phyloP scores from a whole-genome alignment of 192 early-diverging fungal species.

The Chytriomyces confervae region DNA sequence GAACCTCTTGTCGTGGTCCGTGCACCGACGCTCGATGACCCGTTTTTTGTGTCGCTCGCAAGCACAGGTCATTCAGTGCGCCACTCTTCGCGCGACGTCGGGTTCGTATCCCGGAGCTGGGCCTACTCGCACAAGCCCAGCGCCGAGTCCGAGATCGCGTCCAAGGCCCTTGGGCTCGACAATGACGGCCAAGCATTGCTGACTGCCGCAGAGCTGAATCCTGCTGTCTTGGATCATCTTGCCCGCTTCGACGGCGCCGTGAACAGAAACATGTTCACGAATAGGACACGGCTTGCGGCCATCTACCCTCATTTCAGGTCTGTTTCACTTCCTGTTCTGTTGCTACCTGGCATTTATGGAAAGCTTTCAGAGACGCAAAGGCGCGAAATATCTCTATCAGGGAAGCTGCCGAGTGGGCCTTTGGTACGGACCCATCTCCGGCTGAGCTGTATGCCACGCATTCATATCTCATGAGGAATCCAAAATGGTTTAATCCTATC shows the following conservation, averaged over 20 bases:
- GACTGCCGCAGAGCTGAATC: constrained; percentile 24
- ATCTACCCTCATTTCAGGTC: constrained; percentile 28
- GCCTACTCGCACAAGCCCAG: background rate
- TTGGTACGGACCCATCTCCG: constrained; percentile 29
- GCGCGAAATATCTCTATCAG: constrained; percentile 33
- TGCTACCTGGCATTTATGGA: too few species aligned
- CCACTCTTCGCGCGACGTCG: constrained; percentile 2
- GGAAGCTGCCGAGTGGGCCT: constrained; percentile 35
- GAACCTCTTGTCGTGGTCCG: constrained; percentile 16
- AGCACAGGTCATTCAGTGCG: constrained; percentile 16
- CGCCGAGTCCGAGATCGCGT: background rate
- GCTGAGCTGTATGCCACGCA: constrained; percentile 50
- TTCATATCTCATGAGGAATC: constrained; percentile 32
- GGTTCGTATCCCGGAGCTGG: constrained; percentile 13
- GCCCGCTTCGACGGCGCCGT: constrained; percentile 37
- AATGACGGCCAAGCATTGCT: constrained; percentile 23
- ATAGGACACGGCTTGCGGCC: background rate
- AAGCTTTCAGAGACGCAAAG: too few species aligned
- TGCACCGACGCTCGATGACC: background rate
- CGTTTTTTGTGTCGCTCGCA: constrained; percentile 6
- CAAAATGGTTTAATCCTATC: constrained; percentile 26
- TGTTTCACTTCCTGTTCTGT: too few species aligned
- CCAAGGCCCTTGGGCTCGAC: constrained; percentile 26
- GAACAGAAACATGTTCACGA: constrained; percentile 20
- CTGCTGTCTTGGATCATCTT: constrained; percentile 35